Base-by-base conservation (phyloP, 139 green algal species). In the Picochlorum costavermella region DNA sequence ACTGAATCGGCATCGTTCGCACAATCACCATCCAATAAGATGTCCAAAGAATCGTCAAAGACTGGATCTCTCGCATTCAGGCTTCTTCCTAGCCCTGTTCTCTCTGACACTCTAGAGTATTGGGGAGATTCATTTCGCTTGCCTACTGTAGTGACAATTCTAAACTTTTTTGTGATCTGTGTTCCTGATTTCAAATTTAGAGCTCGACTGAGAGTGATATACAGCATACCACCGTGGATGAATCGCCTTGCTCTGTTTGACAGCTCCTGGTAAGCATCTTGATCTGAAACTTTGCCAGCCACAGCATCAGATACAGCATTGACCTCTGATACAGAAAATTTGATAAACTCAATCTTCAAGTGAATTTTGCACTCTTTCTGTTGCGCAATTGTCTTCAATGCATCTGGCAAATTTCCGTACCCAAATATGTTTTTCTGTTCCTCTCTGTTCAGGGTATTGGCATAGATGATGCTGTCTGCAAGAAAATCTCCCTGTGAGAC, bases 21-120 rank as follows among this genome's bases (percentile, higher is more conserved):
- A 36, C 17, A 37, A 44, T 57, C 55, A 26, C 49, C 53, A 14
- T 72, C 65, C n/a, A 78, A 20, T 3, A 73, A 43, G 8, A 78
- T 31, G 46, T 78, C 71, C 1, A 78, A 16, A 10, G 14, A 60
- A 36, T 73, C 50, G 4, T 73, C 71, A 63, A 78, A 78, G 23
- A 78, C 51, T 11, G 71, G 71, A 33, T 65, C 51, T 44, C 28
- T n/a, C 1, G n/a, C 16, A 49, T 73, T 36, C 16, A 63, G 53
- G 25, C 28, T 17, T 28, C 6, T 53, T 49, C 51, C 59, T 40
- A 31, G 33, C 25, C 67, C 62, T 9, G 45, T 55, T 16, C 62
- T 43, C 69, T 75, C 62, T 3, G 69, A 50, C 0, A 51, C 45
- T 53, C 65, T 71, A 0, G 14, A 14, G 25, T 50, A 37, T 30